Conservation (phyloP, 2,329 filamentous ascomycete species). For the Colletotrichum plurivorum region DNA sequence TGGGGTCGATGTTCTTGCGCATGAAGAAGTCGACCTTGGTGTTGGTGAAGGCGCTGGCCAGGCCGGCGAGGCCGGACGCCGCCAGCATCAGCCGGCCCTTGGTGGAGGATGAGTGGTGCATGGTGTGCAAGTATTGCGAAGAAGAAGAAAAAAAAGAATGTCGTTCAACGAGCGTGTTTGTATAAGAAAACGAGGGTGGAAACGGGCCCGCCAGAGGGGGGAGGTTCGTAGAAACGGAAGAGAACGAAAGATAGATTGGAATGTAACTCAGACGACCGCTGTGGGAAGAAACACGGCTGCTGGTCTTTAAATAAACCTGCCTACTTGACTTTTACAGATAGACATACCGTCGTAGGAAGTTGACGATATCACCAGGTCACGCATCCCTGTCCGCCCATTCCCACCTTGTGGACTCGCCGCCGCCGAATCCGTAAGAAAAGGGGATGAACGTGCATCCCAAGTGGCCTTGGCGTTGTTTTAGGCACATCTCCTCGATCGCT, state of each 20-base stretch:
- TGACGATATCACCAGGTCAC: not conserved
- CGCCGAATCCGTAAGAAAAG: not conserved
- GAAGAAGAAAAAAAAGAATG: not conserved
- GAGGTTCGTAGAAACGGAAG: not conserved
- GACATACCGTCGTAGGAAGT: slow-evolving; percentile 6
- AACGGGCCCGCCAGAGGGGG: not conserved
- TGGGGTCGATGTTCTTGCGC: slow-evolving; percentile 52
- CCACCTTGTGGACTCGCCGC: not conserved
- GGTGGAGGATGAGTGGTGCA: slow-evolving; percentile 12
- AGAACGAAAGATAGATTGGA: not conserved
- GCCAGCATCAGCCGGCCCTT: slow-evolving; percentile 4
- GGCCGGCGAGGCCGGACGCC: slow-evolving; percentile 11
- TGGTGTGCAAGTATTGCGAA: not conserved
- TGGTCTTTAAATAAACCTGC: not conserved
- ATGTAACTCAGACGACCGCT: not conserved
- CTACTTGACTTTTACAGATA: slow-evolving; percentile 3
- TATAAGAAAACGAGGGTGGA: slow-evolving; percentile 1
- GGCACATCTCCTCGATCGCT: slow-evolving; percentile 8
- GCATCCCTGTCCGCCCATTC: slow-evolving; percentile 2
- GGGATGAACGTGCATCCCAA: slow-evolving; percentile 3
- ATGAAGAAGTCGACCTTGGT: slow-evolving; percentile 46
- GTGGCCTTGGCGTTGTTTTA: slow-evolving; percentile 25
- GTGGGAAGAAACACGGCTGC: not conserved
- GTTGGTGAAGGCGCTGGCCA: slow-evolving; percentile 44
- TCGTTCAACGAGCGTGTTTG: not conserved